phyloP scores from a whole-genome alignment of 1,284 basidiomycete genomes.

The Leccinum griseonigrum region DNA sequence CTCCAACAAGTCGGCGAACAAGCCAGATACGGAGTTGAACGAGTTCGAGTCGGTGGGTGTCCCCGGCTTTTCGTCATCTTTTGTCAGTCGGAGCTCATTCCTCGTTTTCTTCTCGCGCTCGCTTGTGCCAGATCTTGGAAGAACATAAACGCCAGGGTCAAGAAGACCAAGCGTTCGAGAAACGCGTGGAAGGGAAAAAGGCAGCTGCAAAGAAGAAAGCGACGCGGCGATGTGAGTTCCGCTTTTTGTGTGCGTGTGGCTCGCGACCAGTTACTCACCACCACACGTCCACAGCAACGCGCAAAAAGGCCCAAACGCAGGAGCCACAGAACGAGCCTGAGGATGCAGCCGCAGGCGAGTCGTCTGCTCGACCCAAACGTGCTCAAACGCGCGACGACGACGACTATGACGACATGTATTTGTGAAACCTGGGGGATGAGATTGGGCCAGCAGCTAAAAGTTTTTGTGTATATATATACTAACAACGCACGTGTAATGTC shows the following conservation, averaged over 20 bases:
- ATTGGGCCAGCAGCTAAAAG: background rate
- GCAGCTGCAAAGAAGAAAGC: slow-evolving; percentile 72
- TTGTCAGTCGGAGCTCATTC: background rate
- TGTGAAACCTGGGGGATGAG: slow-evolving; percentile 8
- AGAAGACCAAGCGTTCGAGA: slow-evolving; percentile 88
- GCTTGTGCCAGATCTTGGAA: slow-evolving; percentile 66
- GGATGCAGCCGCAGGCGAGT: background rate
- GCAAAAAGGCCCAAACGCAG: slow-evolving; percentile 26
- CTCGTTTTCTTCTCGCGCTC: background rate
- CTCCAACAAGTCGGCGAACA: slow-evolving; percentile 84
- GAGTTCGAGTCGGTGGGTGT: slow-evolving; percentile 78
- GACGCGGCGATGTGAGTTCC: slow-evolving; percentile 38
- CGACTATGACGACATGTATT: slow-evolving; percentile 31
- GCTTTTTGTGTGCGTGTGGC: background rate
- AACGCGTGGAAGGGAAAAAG: slow-evolving; percentile 78
- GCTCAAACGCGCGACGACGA: slow-evolving; percentile 11
- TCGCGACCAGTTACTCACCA: background rate
- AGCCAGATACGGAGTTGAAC: slow-evolving; percentile 85
- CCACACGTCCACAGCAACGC: slow-evolving; percentile 17
- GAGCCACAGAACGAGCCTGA: slow-evolving; percentile 18
- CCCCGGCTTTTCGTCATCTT: background rate
- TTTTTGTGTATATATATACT: slow-evolving; percentile 2
- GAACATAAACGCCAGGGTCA: slow-evolving; percentile 83
- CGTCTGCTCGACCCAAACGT: slow-evolving; percentile 9
- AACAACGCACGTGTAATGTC: slow-evolving; percentile 5